Evolutionary conservation across 306 rosid species (phyloP), one percentile per base, ranked within the genome.

Genomic region (Fragaria ananassa): DNA sequence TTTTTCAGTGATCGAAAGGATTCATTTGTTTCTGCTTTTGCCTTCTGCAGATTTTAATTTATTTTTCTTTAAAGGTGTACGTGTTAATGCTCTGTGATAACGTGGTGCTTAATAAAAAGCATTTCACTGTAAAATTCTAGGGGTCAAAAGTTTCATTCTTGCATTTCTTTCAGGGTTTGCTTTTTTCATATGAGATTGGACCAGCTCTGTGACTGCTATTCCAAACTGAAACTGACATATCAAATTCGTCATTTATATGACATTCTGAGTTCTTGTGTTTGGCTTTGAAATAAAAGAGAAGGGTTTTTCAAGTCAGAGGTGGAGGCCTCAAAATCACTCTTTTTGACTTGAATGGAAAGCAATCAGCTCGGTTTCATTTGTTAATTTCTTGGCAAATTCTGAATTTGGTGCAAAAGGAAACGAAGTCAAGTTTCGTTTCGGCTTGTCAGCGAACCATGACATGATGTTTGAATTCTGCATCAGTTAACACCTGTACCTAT

Each of bases 231-330:
- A n/a, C 18, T 19, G 25, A 34, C 68, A 10, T 29, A 31, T 70
- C 58, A 2, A 18, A 3, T 37, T 18, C 19, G 4, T 12, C 42
- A 0, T 7, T 49, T 6, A 45, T 49, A 34, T 58, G 21, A 29
- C 13, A 42, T 73, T n/a, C 19, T 21, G 15, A 35, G 5, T 11
- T 60, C 47, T 35, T 29, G 11, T 47, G 11, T 47, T 62, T 39
- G 37, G 10, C 18, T 8, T 29, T 8, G n/a, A 23, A 70, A 70
- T n/a, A 44, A 12, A 37, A 37, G 23, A 9, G 6, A 57, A 57
- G 63, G 34, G 1, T 35, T 37, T 60, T 76, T 73, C 23, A 21
- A 53, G 46, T 39, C 69, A 65, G 66, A 71, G 72, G 64, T 65
- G 81, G 77, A 53, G 64, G 77, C 69, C 64, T 51, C 25, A 29